A percentile compares a stretch with the other conserved stretches of the same genome.
Conservation (phyloP, 2,329 filamentous ascomycete species). For the Metarhizium anisopliae region DNA sequence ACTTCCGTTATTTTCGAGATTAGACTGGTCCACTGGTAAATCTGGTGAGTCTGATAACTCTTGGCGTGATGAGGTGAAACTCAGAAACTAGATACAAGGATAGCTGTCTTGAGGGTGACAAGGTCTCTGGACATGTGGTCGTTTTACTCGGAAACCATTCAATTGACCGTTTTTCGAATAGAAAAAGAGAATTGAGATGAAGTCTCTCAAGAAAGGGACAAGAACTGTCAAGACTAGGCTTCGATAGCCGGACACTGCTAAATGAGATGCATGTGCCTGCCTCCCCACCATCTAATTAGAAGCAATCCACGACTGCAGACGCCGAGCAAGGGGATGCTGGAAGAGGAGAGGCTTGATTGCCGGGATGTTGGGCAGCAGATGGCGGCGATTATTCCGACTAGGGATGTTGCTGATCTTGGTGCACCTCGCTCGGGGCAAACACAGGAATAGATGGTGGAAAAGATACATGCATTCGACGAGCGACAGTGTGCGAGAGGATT, state of each 20-base stretch:
- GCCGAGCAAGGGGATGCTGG: conserved; percentile 8
- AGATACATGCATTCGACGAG: not conserved
- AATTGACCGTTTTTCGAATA: not conserved
- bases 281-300: conserved; percentile 14
- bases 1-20: not conserved
- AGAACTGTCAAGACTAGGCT: not conserved
- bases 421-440: not conserved
- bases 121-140: not conserved
- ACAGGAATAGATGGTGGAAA: not conserved
- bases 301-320: conserved; percentile 14
- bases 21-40: not conserved
- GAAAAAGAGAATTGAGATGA: not conserved
- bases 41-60: not conserved
- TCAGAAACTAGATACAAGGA: not conserved
- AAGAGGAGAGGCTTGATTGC: not conserved
- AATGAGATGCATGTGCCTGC: conserved; percentile 2
- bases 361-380: not conserved
- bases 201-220: not conserved
- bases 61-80: not conserved
- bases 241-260: not conserved
- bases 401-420: not conserved
- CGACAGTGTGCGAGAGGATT: no score
- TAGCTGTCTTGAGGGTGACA: not conserved
- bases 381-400: not conserved
- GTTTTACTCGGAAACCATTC: not conserved